Percentiles rank a stretch among this genome's conserved stretches.
phyloP scores from a whole-genome alignment of 768 basidiomycete species.

The Suillus brevipes region DNA sequence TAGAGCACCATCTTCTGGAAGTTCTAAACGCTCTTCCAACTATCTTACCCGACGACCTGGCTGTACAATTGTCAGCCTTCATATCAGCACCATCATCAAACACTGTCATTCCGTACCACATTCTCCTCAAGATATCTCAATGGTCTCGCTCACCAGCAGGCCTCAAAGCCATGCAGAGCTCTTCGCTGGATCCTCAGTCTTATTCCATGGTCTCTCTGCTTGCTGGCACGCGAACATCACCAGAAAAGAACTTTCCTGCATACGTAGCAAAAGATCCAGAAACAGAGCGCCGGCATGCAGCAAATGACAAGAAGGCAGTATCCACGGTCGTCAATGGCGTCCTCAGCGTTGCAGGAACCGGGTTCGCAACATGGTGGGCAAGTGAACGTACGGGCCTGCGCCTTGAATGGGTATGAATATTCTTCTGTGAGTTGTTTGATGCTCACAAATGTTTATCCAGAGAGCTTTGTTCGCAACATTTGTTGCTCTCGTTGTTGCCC shows the following conservation, averaged over 20 bases:
- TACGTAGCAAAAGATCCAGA: slow-evolving; percentile 49
- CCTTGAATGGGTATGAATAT: slow-evolving; percentile 65
- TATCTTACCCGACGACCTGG: slow-evolving; percentile 47
- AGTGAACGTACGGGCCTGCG: slow-evolving; percentile 62
- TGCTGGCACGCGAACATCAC: slow-evolving; percentile 77
- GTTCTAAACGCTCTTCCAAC: slow-evolving; percentile 45
- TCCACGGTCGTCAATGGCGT: slow-evolving; percentile 71
- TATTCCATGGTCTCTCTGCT: slow-evolving; percentile 76
- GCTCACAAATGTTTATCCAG: slow-evolving; percentile 31
- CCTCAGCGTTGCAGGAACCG: slow-evolving; percentile 66
- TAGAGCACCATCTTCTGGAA: slow-evolving; percentile 63
- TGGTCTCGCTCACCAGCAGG: slow-evolving; percentile 67
- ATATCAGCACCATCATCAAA: slow-evolving; percentile 30
- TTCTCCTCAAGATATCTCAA: slow-evolving; percentile 58
- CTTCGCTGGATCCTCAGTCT: slow-evolving; percentile 47
- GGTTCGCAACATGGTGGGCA: slow-evolving; percentile 73
- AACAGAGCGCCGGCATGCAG: slow-evolving; percentile 44
- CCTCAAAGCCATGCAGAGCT: slow-evolving; percentile 36
- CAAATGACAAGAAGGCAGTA: slow-evolving; percentile 63
- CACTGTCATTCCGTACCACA: slow-evolving; percentile 56
- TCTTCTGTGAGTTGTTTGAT: slow-evolving; percentile 4
- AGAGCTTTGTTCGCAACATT: slow-evolving; percentile 63
- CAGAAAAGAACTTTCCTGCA: slow-evolving; percentile 65
- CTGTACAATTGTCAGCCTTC: slow-evolving; percentile 41
- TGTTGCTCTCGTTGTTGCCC: slow-evolving; percentile 64